Base-by-base conservation (phyloP, 164 flowering plant genomes). In the Chimonanthus salicifolius region DNA sequence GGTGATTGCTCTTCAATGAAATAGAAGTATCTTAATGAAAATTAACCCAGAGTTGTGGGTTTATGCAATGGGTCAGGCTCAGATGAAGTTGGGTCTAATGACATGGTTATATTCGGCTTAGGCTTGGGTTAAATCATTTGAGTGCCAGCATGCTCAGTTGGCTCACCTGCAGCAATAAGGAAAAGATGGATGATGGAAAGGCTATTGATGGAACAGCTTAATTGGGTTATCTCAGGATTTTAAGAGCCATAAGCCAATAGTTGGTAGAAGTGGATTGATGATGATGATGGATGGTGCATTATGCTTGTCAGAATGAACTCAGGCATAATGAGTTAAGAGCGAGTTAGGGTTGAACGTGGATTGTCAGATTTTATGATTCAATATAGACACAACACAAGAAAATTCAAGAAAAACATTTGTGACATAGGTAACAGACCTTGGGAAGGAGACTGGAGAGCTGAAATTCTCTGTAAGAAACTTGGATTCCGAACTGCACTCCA, bases 401-500 rank as follows among this genome's bases (percentile, higher is more conserved):
- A 0, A 20, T 18, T 0, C 33, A 6, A 11, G 16, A 68, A 15
- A 5, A 49, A 9, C 18, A 49, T 6, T 16, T 0, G 10, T n/a
- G 15, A 16, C 18, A 21, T 4, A 51, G 6, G 1, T 4, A 4
- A 21, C 51, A 21, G 72, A 79, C 87, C 88, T 82, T 82, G 87
- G 20, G 79, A 62, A 18, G 66, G 78, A 47, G 74, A 49, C 72
- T 76, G 83, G 5, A 84, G 33, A 49, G 82, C 72, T 20, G 71
- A 72, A 62, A 83, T 71, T 44, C 81, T 81, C 48, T 72, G 46
- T 13, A 72, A 9, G 47, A 72, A 72, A 44, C 75, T 18, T 74
- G 79, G 73, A 70, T 83, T 89, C 70, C 84, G 79, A 3, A 72
- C 66, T 3, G 62, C 47, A 16, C 70, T 50, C 92, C 92, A 89